Evolutionary conservation across 345 rosid genomes (phyloP), one percentile per base, ranked within the genome.

Genomic region (Geranium brycei): DNA sequence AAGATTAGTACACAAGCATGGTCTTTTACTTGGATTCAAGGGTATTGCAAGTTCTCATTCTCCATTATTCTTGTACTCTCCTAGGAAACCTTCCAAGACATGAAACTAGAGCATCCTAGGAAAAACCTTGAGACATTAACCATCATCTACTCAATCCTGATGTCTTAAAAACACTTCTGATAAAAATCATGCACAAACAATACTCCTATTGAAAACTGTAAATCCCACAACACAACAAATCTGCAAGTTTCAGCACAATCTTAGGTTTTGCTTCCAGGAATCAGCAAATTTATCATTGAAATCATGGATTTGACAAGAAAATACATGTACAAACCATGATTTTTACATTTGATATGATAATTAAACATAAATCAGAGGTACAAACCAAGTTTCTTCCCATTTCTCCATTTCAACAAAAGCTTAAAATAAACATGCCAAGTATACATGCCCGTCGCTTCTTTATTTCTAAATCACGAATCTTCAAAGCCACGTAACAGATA

Each of bases 371-470:
- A 47, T 23, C 53, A 2, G 13, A 47, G 11, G 53, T 47, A 47
- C 53, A 47, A 11, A 47, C 14, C 15, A 47, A 47, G 53, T 47
- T 8, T 47, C 53, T 47, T 10, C 8, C 47, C 47, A 38, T 68
- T 23, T 23, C 2, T 23, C 28, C 28, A 35, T 1, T 35, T 35
- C 7, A 35, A 64, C 75, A 78, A 83, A 75, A 70, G 69, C 85
- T 69, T 85, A 75, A 23, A 23, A 83, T 64, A 41, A 77, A 75
- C 3, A 78, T 71, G 77, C 70, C 40, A 61, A 16, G 60, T 23
- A 23, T 23, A 23, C 68, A 63, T 64, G 51, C 62, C 69, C 31
- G 10, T 51, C 35, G 62, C 61, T 4, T 41, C 1, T 51, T 41
- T 41, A 47, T 47, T 11, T 47, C 11, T 13, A 13, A 2, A 47